Conservation (phyloP, 2,329 filamentous ascomycete species). For the Colletotrichum tanaceti region DNA sequence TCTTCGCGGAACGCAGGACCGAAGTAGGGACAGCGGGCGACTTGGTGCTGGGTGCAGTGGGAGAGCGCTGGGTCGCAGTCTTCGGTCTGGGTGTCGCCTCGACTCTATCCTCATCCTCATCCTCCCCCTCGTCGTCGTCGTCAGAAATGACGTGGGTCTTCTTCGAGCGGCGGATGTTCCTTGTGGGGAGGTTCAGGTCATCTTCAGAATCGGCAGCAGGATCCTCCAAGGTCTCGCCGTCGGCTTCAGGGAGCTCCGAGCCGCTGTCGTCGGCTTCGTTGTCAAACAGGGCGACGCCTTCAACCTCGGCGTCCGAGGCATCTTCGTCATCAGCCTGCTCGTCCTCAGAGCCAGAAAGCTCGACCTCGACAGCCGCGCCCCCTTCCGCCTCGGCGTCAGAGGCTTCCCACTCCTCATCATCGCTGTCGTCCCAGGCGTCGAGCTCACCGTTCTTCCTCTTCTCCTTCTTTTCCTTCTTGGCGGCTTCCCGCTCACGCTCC, state of each 20-base stretch:
- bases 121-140: slow-evolving; percentile 76
- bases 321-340: slow-evolving; percentile 51
- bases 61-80: slow-evolving; percentile 53
- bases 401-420: slow-evolving; percentile 62
- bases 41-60: slow-evolving; percentile 53
- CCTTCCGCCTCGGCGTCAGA: slow-evolving; percentile 54
- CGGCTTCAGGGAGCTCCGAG: slow-evolving; percentile 45
- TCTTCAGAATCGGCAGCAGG: slow-evolving; percentile 52
- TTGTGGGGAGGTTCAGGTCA: slow-evolving; percentile 55
- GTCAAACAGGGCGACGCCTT: slow-evolving; percentile 51
- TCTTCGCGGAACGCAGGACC: slow-evolving; percentile 75
- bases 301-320: slow-evolving; percentile 45
- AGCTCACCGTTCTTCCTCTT: slow-evolving; percentile 55
- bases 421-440: slow-evolving; percentile 69
- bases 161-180: slow-evolving; percentile 59
- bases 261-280: slow-evolving; percentile 58
- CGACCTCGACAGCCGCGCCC: slow-evolving; percentile 53
- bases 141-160: slow-evolving; percentile 70
- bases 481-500: slow-evolving; percentile 78
- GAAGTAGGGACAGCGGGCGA: slow-evolving; percentile 71
- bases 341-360: slow-evolving; percentile 59
- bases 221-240: slow-evolving; percentile 44
- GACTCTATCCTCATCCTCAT: slow-evolving; percentile 65
- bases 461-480: slow-evolving; percentile 71
- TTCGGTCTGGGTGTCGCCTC: slow-evolving; percentile 64